Evolutionary conservation across 495 filamentous ascomycete genomes (phyloP).

Genomic region (Choiromyces venosus): DNA sequence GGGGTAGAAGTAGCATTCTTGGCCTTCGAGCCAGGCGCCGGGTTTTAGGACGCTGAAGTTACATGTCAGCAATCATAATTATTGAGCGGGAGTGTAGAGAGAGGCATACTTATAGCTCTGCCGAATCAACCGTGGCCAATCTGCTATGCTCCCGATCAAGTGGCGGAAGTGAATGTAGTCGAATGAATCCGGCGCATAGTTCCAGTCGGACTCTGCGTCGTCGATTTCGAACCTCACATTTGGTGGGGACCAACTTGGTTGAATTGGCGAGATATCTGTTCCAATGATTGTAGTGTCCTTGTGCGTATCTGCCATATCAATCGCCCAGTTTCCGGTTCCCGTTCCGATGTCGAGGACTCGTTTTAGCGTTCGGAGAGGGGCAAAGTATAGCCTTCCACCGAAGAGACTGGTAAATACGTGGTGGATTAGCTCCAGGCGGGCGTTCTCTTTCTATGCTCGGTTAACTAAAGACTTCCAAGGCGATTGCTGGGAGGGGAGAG

Average conservation of each 20-base stretch:
- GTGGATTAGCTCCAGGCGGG: constrained; percentile 48
- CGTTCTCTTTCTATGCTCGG: neutral
- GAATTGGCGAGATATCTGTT: constrained; percentile 45
- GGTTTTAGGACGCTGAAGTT: constrained; percentile 45
- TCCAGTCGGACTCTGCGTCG: constrained; percentile 50
- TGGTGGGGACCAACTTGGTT: constrained; percentile 49
- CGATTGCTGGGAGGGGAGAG: neutral
- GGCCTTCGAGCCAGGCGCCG: constrained; percentile 57
- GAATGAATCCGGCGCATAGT: constrained; percentile 43
- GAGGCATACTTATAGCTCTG: constrained; percentile 41
- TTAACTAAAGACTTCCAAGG: neutral
- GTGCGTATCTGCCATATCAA: constrained; percentile 23
- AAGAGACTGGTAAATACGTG: constrained; percentile 45
- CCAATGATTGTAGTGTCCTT: constrained; percentile 42
- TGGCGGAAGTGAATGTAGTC: constrained; percentile 46
- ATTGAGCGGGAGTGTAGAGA: neutral
- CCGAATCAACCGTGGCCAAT: constrained; percentile 40
- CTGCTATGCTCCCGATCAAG: constrained; percentile 42
- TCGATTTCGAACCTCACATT: constrained; percentile 51
- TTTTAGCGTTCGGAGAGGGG: constrained; percentile 43
- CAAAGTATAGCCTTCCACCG: constrained; percentile 41
- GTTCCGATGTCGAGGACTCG: constrained; percentile 48
- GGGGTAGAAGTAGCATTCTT: constrained; percentile 50
- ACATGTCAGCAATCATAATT: neutral
- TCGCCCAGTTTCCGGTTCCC: constrained; percentile 42